Base-by-base conservation (phyloP, 2,329 filamentous ascomycete genomes). In the Fusarium zealandicum region DNA sequence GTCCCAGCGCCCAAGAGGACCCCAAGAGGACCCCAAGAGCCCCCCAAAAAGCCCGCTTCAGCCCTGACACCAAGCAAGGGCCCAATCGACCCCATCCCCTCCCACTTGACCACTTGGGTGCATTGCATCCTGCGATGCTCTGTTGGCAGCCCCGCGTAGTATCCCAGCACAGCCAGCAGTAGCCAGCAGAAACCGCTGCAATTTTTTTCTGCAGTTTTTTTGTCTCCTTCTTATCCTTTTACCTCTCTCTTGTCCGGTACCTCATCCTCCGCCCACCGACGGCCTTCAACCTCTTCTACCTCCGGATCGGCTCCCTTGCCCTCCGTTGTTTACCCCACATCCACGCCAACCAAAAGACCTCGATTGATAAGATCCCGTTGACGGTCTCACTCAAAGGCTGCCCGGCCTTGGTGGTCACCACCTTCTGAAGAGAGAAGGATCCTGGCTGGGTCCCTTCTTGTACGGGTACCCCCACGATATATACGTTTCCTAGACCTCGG, bases 91-190 rank as follows among this genome's bases (percentile, higher is more conserved):
- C 51, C 52, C 43, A 43, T 55, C 55, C 57, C 57, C 62, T 55
- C 55, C 59, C 41, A 54, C 55, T 64, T 60, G 46, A 39, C 62
- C 62, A 65, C 63, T 65, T 69, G 63, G 64, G 64, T 60, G 67
- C 67, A 68, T 68, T 69, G 67, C 67, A 68, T 69, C 56, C 66
- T 69, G 64, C 63, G 62, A 68, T 69, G 67, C 67, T 68, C 67
- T 69, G 67, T 54, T 70, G 67, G 68, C 68, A 68, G 64, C 65
- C 65, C 65, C 65, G 65, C 65, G 65, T 67, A 68, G 60, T 52
- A 67, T 64, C 64, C 63, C 43, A 59, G 51, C 57, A 59, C 40
- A 53, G 50, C 55, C 62, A 65, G 65, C 65, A 67, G 61, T 51
- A 54, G 20, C 41, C 41, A 57, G 57, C 61, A 40, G 49, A 50